A percentile compares a stretch with the other conserved stretches of the same genome.
Evolutionary conservation across 345 rosid genomes (phyloP).

Genomic region (Hibiscus tridactylites): DNA sequence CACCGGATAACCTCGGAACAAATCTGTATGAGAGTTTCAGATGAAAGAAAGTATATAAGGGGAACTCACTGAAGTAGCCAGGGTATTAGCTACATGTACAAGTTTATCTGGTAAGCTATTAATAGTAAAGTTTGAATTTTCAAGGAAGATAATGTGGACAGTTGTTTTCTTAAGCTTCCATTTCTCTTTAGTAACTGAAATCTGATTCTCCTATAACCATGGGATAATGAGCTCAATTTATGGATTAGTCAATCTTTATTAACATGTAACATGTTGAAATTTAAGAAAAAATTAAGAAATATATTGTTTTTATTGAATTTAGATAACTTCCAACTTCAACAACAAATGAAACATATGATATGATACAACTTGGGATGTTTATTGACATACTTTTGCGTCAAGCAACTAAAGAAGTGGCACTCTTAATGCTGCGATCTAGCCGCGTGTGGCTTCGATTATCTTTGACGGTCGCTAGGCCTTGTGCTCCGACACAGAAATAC

Average conservation of each 20-base stretch:
- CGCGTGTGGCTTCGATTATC: slow-evolving; percentile 20
- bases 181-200: not conserved
- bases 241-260: not conserved
- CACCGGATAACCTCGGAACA: not conserved
- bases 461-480: slow-evolving; percentile 40
- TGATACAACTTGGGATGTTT: not conserved
- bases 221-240: not conserved
- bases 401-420: slow-evolving; percentile 36
- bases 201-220: not conserved
- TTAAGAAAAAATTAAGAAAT: too few relatives aligned
- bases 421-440: slow-evolving; percentile 29
- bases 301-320: too few relatives aligned
- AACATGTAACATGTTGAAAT: too few relatives aligned
- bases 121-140: not conserved
- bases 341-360: not conserved
- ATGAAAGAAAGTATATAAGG: not conserved
- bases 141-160: not conserved
- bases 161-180: not conserved
- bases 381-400: slow-evolving; percentile 11
- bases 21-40: not conserved
- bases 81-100: not conserved
- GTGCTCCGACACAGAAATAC: slow-evolving; percentile 61
- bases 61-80: not conserved
- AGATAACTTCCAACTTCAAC: too few relatives aligned
- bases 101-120: not conserved